A percentile compares a stretch with the other conserved stretches of the same genome.
Conservation (phyloP, 176 grass and related monocot species). For the Lolium rigidum region DNA sequence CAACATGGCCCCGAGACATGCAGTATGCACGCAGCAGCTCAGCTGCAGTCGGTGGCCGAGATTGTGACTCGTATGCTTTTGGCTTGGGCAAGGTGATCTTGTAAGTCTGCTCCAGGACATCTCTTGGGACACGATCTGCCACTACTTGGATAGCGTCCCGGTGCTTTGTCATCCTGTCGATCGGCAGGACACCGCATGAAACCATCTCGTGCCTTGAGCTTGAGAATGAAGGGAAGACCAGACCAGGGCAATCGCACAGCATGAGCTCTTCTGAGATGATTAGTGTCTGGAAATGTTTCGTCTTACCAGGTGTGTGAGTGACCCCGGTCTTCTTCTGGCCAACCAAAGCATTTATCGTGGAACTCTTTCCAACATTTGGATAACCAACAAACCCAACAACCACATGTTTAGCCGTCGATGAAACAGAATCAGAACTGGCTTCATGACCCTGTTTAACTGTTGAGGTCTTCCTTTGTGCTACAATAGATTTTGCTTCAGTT, state of each 20-base stretch:
- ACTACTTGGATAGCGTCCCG: conserved; percentile 82
- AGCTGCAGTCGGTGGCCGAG: conserved; percentile 61
- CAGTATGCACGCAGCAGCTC: conserved; percentile 83
- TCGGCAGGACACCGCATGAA: conserved; percentile 86
- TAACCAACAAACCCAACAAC: conserved; percentile 98
- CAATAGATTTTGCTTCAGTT: conserved; percentile 80
- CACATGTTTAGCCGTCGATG: conserved; percentile 63
- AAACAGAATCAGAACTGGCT: conserved; percentile 49
- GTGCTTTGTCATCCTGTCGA: conserved; percentile 86
- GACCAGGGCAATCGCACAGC: conserved; percentile 88
- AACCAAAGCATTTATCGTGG: conserved; percentile 94
- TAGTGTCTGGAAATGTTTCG: conserved; percentile 95
- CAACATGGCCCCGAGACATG: conserved; percentile 75
- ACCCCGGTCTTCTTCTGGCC: conserved; percentile 91
- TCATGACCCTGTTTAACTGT: conserved; percentile 21
- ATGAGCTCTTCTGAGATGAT: conserved; percentile 91
- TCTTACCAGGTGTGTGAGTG: conserved; percentile 94
- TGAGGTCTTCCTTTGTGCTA: conserved; percentile 41
- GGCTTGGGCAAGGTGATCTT: conserved; percentile 80
- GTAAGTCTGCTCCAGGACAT: conserved; percentile 66
- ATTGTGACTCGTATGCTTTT: conserved; percentile 68
- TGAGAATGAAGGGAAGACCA: conserved; percentile 97
- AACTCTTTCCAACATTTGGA: conserved; percentile 98
- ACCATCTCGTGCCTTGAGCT: conserved; percentile 98
- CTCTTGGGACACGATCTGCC: conserved; percentile 69